Percentiles rank a stretch among this genome's conserved stretches.
These are phyloP conservation scores for Penicillium sp. DNA, from an alignment of 2,329 filamentous ascomycete genomes.

Conservation along the genomic window DNA sequence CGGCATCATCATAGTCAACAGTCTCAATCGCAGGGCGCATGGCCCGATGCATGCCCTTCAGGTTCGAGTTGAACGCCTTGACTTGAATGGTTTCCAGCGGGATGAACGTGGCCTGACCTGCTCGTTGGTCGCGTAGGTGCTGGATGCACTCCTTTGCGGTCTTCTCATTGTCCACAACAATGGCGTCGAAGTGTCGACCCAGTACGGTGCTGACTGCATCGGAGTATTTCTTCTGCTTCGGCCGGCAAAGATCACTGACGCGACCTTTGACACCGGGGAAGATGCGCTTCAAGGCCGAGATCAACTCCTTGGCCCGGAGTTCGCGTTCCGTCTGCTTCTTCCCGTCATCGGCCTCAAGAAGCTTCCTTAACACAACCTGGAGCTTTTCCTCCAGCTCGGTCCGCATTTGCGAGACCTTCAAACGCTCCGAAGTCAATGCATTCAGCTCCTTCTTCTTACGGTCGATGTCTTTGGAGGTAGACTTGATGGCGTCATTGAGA, in stretches of 20 bases:
- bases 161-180: slow-evolving; percentile 93
- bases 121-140: slow-evolving; percentile 86
- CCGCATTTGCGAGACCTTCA: slow-evolving; percentile 74
- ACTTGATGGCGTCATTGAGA: slow-evolving; percentile 61
- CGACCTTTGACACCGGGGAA: slow-evolving; percentile 89
- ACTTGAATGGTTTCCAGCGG: slow-evolving; percentile 97
- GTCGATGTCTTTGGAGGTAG: slow-evolving; percentile 74
- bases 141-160: slow-evolving; percentile 91
- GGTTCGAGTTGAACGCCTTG: slow-evolving; percentile 79
- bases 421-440: slow-evolving; percentile 75
- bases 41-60: slow-evolving; percentile 83
- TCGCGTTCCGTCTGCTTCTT: slow-evolving; percentile 84
- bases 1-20: slow-evolving; percentile 83
- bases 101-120: slow-evolving; percentile 87
- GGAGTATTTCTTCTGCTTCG: slow-evolving; percentile 95
- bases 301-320: slow-evolving; percentile 72
- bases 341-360: slow-evolving; percentile 82
- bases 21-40: slow-evolving; percentile 89
- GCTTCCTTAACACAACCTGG: slow-evolving; percentile 72
- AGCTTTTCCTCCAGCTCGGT: slow-evolving; percentile 93
- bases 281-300: slow-evolving; percentile 81
- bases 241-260: slow-evolving; percentile 86
- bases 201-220: slow-evolving; percentile 90
- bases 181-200: slow-evolving; percentile 87
- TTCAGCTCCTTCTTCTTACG: slow-evolving; percentile 89